Conservation (phyloP, 2,329 filamentous ascomycete genomes). For the Pyrenophora seminiperda region DNA sequence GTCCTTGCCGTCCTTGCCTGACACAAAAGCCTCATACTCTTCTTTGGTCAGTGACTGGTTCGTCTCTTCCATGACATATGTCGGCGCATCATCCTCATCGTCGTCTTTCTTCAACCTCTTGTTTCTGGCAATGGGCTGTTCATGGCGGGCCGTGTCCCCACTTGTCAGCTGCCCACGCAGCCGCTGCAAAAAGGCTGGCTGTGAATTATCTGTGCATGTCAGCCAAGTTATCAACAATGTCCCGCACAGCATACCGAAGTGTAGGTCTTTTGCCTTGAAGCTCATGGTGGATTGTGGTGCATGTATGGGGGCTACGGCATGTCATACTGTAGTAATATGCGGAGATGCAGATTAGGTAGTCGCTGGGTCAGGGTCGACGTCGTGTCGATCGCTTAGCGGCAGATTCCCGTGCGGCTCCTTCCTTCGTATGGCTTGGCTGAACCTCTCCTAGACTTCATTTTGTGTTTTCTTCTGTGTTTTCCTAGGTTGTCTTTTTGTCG, state of each 20-base stretch:
- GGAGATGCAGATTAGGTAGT: slow-evolving; percentile 11
- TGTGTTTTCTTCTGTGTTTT: not conserved
- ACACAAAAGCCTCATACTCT: slow-evolving; percentile 55
- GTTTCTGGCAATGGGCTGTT: slow-evolving; percentile 52
- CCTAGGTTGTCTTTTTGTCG: not conserved
- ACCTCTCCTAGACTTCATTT: not conserved
- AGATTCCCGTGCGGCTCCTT: slow-evolving; percentile 19
- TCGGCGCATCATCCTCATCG: slow-evolving; percentile 76
- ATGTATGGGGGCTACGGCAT: slow-evolving; percentile 5
- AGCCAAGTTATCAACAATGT: slow-evolving; percentile 41
- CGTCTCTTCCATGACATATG: slow-evolving; percentile 74
- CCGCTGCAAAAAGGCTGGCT: slow-evolving; percentile 54
- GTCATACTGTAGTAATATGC: no score
- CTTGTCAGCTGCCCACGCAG: slow-evolving; percentile 60
- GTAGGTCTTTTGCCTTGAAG: slow-evolving; percentile 71
- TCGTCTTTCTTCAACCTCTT: slow-evolving; percentile 60
- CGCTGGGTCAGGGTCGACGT: slow-evolving; percentile 9
- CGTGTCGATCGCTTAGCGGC: slow-evolving; percentile 20
- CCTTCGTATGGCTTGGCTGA: not conserved
- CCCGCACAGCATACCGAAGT: slow-evolving; percentile 57
- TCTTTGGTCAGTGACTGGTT: slow-evolving; percentile 64
- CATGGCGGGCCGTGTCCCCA: slow-evolving; percentile 54
- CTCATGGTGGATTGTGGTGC: slow-evolving; percentile 49
- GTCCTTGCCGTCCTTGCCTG: slow-evolving; percentile 32
- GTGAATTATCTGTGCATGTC: slow-evolving; percentile 55